Evolutionary conservation across 768 basidiomycete species (phyloP).

Genomic region (Neoboletus brunneissimus): DNA sequence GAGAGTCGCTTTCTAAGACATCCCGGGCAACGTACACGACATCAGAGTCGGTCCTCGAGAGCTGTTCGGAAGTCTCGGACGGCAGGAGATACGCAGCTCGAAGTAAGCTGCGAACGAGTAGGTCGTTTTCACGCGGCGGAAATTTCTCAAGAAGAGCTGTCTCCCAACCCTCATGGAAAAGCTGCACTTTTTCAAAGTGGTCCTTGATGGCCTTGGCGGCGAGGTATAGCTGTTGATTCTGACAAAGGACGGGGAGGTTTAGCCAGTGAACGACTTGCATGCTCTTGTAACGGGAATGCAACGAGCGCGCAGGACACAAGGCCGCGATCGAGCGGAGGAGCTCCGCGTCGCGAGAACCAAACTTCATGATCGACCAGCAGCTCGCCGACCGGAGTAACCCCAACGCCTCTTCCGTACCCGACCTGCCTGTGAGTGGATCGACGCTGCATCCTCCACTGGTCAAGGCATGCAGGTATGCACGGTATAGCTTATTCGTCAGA

Average conservation of each 20-base stretch:
- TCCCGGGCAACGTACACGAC: constrained; percentile 12
- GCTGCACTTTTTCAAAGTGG: constrained; percentile 12
- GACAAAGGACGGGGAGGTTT: constrained; percentile 21
- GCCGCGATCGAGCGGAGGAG: constrained; percentile 34
- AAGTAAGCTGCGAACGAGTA: constrained; percentile 14
- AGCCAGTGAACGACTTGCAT: constrained; percentile 41
- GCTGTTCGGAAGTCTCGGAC: neutral
- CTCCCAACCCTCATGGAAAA: constrained; percentile 3
- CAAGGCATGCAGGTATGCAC: constrained; percentile 43
- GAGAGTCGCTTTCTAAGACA: neutral
- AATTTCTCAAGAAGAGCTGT: neutral
- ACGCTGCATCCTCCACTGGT: constrained; percentile 34
- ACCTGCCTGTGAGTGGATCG: constrained; percentile 44
- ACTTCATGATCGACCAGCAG: constrained; percentile 37
- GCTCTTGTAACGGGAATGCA: constrained; percentile 28
- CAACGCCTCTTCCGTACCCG: constrained; percentile 44
- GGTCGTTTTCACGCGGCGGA: neutral
- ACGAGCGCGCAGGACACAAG: constrained; percentile 26
- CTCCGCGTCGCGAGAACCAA: constrained; percentile 25
- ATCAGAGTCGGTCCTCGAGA: neutral
- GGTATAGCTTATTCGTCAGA: constrained; percentile 32
- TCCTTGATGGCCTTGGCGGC: constrained; percentile 27
- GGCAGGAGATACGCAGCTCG: constrained; percentile 14
- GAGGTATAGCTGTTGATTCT: constrained; percentile 26
- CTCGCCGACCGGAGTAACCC: constrained; percentile 36